Evolutionary conservation across 495 filamentous ascomycete species (phyloP), one percentile per base, ranked within the genome.

Genomic region (Tuber melanosporum): DNA sequence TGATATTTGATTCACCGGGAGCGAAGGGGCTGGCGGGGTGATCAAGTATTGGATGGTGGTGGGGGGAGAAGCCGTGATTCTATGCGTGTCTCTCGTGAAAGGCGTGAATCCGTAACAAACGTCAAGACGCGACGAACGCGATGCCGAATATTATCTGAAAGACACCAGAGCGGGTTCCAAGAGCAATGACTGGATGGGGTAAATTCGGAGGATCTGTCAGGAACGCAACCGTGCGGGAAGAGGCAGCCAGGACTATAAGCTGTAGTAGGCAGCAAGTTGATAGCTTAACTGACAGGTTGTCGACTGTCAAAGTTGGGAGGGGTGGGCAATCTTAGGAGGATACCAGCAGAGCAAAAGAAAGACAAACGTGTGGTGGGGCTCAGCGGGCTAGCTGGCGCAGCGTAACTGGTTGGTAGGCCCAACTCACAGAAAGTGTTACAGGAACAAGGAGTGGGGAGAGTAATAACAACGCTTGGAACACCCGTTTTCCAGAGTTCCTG

Each of bases 141-240:
- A 79, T 81, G 75, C 74, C 73, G 71, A 80, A 76, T 81, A 72
- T 80, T 82, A 81, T 79, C 79, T 75, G 73, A 81, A 80, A 76
- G 78, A 80, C 78, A 79, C 78, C 77, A 73, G 73, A 75, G 73
- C 44, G 75, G 73, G 70, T 49, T 81, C 73, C 75, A 72, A 71
- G 75, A 79, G 81, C 72, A 74, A 82, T 78, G 80, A 82, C 79
- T 78, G 79, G 80, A 78, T 78, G 69, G 80, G 80, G 79, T 81
- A 82, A 82, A 82, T 82, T 79, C 79, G 80, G 80, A 82, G 80
- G 77, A 82, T 82, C 79, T 82, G 79, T 82, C 80, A 82, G 79
- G 79, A 82, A 82, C 79, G 74, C 79, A 82, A 76, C 79, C 75
- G 80, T 80, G 80, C 75, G 74, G 80, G 74, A 82, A 82, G 80